These are phyloP conservation scores for Podospora didyma DNA, from an alignment of 495 filamentous ascomycete genomes.

Conservation along the genomic window DNA sequence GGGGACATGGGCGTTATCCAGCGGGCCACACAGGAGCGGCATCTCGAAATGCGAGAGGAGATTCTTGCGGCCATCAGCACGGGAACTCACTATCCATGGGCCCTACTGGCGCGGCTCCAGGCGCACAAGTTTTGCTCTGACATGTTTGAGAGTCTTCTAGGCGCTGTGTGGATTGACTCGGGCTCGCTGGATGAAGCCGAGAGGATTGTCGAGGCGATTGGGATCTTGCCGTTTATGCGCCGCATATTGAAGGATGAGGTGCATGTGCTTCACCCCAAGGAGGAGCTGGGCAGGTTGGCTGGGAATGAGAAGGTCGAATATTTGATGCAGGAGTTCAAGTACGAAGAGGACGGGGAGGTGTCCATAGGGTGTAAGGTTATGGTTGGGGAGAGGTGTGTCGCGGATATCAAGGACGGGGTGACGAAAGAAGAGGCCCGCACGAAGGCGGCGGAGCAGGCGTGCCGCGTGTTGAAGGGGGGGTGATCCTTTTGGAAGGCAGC, in stretches of 20 bases:
- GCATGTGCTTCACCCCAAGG: slow-evolving; percentile 69
- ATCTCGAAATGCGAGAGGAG: slow-evolving; percentile 42
- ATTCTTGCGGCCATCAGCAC: slow-evolving; percentile 49
- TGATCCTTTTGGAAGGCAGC: no score
- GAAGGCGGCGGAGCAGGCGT: slow-evolving; percentile 51
- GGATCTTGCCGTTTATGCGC: slow-evolving; percentile 59
- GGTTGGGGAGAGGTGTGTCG: slow-evolving; percentile 46
- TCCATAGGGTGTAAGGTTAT: slow-evolving; percentile 44
- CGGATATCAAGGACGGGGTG: slow-evolving; percentile 41
- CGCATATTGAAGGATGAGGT: slow-evolving; percentile 57
- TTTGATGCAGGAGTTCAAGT: slow-evolving; percentile 23
- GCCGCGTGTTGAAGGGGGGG: slow-evolving; percentile 16
- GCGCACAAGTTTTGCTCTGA: slow-evolving; percentile 84
- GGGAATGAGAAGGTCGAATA: slow-evolving; percentile 50
- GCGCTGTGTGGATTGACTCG: slow-evolving; percentile 83
- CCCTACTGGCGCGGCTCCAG: slow-evolving; percentile 57
- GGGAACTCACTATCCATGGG: slow-evolving; percentile 68
- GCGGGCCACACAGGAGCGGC: slow-evolving; percentile 40
- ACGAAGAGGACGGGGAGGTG: background rate
- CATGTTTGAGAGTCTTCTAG: slow-evolving; percentile 74
- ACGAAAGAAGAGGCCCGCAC: slow-evolving; percentile 53
- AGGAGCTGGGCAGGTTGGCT: slow-evolving; percentile 58
- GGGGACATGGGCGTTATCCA: slow-evolving; percentile 40
- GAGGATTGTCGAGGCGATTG: slow-evolving; percentile 56
- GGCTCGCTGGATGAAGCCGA: slow-evolving; percentile 56